Evolutionary conservation across 352 stramenopile genomes (phyloP).

Genomic region (Pythium dissimile): DNA sequence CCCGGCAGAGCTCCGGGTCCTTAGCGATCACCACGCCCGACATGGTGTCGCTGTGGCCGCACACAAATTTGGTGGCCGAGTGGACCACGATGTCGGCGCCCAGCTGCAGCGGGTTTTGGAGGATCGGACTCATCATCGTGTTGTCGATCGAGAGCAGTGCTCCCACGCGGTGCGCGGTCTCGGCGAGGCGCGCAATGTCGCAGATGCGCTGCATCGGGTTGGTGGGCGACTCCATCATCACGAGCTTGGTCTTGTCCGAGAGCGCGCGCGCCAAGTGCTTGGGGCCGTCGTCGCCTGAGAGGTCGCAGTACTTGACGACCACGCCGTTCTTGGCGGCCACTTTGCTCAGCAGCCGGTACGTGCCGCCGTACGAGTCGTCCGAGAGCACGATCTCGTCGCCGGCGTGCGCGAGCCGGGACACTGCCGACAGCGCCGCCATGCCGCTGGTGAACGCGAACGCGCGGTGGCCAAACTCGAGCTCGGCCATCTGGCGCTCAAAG

Average conservation of each 20-base stretch:
- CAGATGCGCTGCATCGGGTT: constrained; percentile 96
- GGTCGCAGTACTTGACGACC: constrained; percentile 77
- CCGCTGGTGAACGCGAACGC: constrained; percentile 92
- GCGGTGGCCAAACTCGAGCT: constrained; percentile 63
- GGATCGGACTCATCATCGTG: constrained; percentile 95
- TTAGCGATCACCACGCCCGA: constrained; percentile 91
- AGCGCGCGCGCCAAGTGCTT: constrained; percentile 62
- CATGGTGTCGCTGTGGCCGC: constrained; percentile 96
- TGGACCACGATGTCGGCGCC: constrained; percentile 97
- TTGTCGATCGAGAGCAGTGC: constrained; percentile 93
- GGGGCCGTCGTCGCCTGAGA: constrained; percentile 60
- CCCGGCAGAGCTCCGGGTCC: constrained; percentile 68
- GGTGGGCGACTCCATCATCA: constrained; percentile 97
- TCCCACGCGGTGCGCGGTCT: constrained; percentile 76
- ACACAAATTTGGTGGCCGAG: constrained; percentile 98
- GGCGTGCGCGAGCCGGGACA: constrained; percentile 87
- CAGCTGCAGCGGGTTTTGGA: constrained; percentile 92
- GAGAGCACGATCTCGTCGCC: constrained; percentile 93
- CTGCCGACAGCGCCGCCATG: constrained; percentile 93
- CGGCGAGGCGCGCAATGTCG: constrained; percentile 87
- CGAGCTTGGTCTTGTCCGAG: constrained; percentile 84
- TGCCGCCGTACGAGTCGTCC: constrained; percentile 96
- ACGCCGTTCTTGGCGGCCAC: constrained; percentile 85
- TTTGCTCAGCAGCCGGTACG: constrained; percentile 90
- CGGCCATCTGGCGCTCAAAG: constrained; percentile 91